These are phyloP conservation scores for Ascochyta clinopodiicola DNA, from an alignment of 2,329 filamentous ascomycete genomes.

Conservation along the genomic window DNA sequence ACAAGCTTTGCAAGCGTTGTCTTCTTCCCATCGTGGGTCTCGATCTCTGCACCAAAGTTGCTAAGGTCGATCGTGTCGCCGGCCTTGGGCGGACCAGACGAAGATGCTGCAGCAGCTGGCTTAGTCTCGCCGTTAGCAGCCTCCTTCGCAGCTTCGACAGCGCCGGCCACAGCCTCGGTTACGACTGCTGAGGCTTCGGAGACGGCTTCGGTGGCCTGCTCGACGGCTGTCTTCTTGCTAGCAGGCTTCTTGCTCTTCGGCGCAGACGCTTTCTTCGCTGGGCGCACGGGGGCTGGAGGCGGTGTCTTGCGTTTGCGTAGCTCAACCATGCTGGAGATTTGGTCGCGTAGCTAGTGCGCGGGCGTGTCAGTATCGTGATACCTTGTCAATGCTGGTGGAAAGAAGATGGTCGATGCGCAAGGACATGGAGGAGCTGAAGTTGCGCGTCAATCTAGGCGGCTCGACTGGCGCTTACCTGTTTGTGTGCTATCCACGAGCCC, in stretches of 20 bases:
- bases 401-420: slow-evolving; percentile 6
- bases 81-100: slow-evolving; percentile 42
- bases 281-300: slow-evolving; percentile 55
- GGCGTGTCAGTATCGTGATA: slow-evolving; percentile 33
- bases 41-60: slow-evolving; percentile 71
- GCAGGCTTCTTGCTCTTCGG: slow-evolving; percentile 45
- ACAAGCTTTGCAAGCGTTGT: slow-evolving; percentile 82
- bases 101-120: slow-evolving; percentile 21
- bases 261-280: slow-evolving; percentile 57
- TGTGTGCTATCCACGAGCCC: slow-evolving; percentile 6
- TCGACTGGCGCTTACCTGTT: slow-evolving; percentile 13
- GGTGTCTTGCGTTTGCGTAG: slow-evolving; percentile 68
- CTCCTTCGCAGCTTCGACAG: slow-evolving; percentile 42
- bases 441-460: slow-evolving; percentile 1
- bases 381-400: slow-evolving; percentile 7
- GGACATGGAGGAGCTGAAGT: slow-evolving; percentile 9
- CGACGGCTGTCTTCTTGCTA: slow-evolving; percentile 41
- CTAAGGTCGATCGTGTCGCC: slow-evolving; percentile 62
- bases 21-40: slow-evolving; percentile 83
- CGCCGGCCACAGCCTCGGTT: slow-evolving; percentile 42
- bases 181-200: slow-evolving; percentile 41
- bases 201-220: slow-evolving; percentile 42
- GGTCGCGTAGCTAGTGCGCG: slow-evolving; percentile 34
- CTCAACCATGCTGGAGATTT: slow-evolving; percentile 57
- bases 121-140: slow-evolving; percentile 41